Evolutionary conservation across 2,329 filamentous ascomycete genomes (phyloP).

Genomic region (Dactylella cylindrospora): DNA sequence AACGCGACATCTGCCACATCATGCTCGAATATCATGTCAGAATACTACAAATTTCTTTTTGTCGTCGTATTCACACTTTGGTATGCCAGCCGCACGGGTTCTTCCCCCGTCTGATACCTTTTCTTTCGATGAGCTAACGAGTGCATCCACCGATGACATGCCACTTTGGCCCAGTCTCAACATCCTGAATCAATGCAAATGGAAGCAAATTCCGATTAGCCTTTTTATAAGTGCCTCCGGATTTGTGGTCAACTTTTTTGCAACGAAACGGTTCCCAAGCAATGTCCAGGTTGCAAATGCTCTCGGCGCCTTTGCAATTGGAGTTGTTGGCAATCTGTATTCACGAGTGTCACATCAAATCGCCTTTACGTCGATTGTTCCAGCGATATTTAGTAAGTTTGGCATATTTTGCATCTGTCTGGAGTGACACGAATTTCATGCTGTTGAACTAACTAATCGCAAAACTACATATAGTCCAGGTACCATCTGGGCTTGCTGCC

Average conservation of each 20-base stretch:
- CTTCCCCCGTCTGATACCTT: neutral
- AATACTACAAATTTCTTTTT: slow-evolving; percentile 67
- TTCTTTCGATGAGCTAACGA: no score
- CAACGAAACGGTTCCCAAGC: slow-evolving; percentile 64
- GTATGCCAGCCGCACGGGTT: neutral
- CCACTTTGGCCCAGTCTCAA: slow-evolving; percentile 58
- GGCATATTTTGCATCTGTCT: slow-evolving; percentile 52
- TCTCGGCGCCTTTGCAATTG: slow-evolving; percentile 73
- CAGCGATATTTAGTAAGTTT: slow-evolving; percentile 68
- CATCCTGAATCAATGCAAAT: slow-evolving; percentile 79
- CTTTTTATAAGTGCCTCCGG: slow-evolving; percentile 70
- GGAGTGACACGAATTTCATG: no score
- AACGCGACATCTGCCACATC: slow-evolving; percentile 57
- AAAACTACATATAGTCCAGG: slow-evolving; percentile 55
- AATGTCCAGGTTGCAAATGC: slow-evolving; percentile 77
- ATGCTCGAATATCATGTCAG: slow-evolving; percentile 57
- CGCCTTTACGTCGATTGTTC: slow-evolving; percentile 80
- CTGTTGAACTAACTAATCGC: no score
- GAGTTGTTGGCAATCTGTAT: slow-evolving; percentile 76
- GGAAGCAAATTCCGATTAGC: slow-evolving; percentile 76
- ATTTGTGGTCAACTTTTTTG: slow-evolving; percentile 75
- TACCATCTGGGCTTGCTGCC: slow-evolving; percentile 65
- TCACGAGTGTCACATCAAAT: slow-evolving; percentile 73
- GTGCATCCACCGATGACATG: neutral
- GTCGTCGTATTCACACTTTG: slow-evolving; percentile 71